A percentile compares a stretch with the other conserved stretches of the same genome.
Evolutionary conservation across 2,329 filamentous ascomycete genomes (phyloP).

Genomic region (Cercospora janseana): DNA sequence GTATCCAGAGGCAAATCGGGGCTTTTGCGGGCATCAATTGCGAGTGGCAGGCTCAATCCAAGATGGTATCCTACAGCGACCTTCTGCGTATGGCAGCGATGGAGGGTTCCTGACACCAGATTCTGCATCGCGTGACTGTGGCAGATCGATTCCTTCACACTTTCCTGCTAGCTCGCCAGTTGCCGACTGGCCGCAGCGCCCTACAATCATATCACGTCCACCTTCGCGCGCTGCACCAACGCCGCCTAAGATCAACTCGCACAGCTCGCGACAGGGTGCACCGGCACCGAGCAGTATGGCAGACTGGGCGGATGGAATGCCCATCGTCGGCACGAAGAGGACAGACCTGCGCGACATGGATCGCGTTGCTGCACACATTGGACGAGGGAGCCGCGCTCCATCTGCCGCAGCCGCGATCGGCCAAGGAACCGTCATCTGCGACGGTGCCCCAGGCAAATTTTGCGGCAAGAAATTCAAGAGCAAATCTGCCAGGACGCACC

Average conservation of each 20-base stretch:
- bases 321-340: neutral
- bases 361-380: neutral
- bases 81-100: neutral
- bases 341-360: neutral
- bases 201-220: no score
- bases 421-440: conserved; percentile 2
- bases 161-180: neutral
- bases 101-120: neutral
- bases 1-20: no score
- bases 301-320: neutral
- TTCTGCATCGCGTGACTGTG: neutral
- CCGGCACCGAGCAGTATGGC: neutral
- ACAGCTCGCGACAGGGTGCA: neutral
- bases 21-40: no score
- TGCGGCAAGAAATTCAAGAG: conserved; percentile 1
- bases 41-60: neutral
- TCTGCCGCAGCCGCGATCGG: neutral
- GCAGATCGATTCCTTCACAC: neutral
- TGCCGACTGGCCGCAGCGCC: neutral
- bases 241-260: neutral
- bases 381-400: neutral
- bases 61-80: neutral
- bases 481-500: conserved; percentile 6
- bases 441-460: neutral
- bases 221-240: neutral